Percentiles rank a stretch among this genome's conserved stretches.
Conservation (phyloP, 1,139 yeast genomes). For the Hanseniaspora uvarum region DNA sequence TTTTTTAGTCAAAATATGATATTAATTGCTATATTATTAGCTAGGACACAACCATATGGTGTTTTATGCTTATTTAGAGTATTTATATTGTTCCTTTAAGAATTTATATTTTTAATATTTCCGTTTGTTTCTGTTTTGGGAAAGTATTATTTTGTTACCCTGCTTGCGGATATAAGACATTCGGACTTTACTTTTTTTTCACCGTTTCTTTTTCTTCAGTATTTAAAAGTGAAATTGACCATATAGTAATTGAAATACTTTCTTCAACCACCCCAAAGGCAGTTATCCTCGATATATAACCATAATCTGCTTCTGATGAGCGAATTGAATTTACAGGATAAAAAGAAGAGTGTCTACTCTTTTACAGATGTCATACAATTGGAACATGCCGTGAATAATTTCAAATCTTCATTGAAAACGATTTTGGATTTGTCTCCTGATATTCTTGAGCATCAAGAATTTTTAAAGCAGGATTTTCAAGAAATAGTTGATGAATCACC, state of each 20-base stretch:
- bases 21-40: too few species aligned
- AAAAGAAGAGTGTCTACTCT: constrained; percentile 3
- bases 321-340: not conserved
- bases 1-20: too few species aligned
- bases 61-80: too few species aligned
- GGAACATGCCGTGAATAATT: constrained; percentile 41
- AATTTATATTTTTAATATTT: too few species aligned
- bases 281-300: not conserved
- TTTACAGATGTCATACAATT: constrained; percentile 34
- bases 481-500: constrained; percentile 24
- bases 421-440: constrained; percentile 50
- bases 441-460: constrained; percentile 36
- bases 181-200: not conserved
- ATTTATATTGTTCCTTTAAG: too few species aligned
- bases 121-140: not conserved
- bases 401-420: constrained; percentile 45
- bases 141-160: not conserved
- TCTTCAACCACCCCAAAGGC: too few species aligned
- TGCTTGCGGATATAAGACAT: not conserved
- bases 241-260: too few species aligned
- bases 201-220: not conserved
- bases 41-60: too few species aligned
- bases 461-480: constrained; percentile 33
- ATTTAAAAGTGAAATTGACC: not conserved
- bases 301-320: not conserved